Evolutionary conservation across 1,284 basidiomycete genomes (phyloP), one percentile per base, ranked within the genome.

Genomic region (Apiotrichum gamsii): DNA sequence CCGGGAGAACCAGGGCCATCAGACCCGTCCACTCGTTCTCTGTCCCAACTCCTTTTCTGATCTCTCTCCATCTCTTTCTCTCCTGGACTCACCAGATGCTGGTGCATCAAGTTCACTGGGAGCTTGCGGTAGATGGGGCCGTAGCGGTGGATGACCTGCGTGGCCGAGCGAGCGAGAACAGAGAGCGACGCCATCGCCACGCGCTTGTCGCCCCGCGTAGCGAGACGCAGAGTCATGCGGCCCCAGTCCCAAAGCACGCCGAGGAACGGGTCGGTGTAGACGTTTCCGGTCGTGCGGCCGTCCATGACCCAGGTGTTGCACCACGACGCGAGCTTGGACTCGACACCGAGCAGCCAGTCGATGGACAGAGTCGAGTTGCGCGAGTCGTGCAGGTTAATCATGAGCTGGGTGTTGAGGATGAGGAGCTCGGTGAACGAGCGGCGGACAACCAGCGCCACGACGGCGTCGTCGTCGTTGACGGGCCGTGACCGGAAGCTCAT

Each of bases 181-280:
- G 57, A 45, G 14, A 50, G 39, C 6, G 50, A 54, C 18, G 33
- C 31, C 25, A 59, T 40, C 1, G 51, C 35, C 20, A 56, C 45
- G 21, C 47, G 49, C 1, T 42, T 31, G 40, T 57, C 51, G 35
- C 43, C 40, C n/a, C 53, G 21, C 19, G 51, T 48, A 13, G 46
- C 31, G 4, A 41, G 21, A 21, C 51, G 49, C 3, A 54, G 41
- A 1, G 44, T 43, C 24, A 57, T 36, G 4, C 55, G 51, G 16
- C 51, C 55, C 52, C 53, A 55, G 24, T 55, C 53, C 53, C 53
- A 55, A 9, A 51, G 40, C 5, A 46, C 36, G 10, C 41, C 31
- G 10, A 55, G 21, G 39, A 51, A 55, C 0, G 43, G 47, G 29
- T 55, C 53, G 4, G 49, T 45, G 9, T 35, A 43, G 4, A 23